Conservation (phyloP, 1,284 basidiomycete genomes). For the Fomes fomentarius region DNA sequence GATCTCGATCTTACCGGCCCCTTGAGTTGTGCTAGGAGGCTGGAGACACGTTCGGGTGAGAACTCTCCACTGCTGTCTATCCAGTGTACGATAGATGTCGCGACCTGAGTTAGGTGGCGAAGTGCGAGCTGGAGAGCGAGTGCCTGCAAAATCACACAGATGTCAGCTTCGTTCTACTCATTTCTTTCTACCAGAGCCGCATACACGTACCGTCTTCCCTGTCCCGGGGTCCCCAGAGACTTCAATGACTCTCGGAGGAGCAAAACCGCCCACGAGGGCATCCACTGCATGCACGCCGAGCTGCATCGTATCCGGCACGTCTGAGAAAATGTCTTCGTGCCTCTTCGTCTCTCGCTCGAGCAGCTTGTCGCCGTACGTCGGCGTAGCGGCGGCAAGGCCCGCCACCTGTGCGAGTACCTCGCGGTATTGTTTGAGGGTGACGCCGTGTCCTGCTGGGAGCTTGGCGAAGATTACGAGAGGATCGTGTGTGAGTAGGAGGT, state of each 20-base stretch:
- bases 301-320: constrained; percentile 29
- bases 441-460: constrained; percentile 51
- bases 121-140: constrained; percentile 62
- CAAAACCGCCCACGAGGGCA: constrained; percentile 49
- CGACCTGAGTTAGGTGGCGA: constrained; percentile 46
- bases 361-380: constrained; percentile 43
- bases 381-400: constrained; percentile 45
- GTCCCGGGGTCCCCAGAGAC: constrained; percentile 63
- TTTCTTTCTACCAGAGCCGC: neutral
- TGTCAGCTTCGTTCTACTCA: neutral
- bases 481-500: constrained; percentile 56
- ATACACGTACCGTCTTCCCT: constrained; percentile 60
- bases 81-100: constrained; percentile 55
- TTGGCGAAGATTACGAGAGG: constrained; percentile 49
- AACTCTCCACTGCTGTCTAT: constrained; percentile 74
- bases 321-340: constrained; percentile 29
- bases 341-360: constrained; percentile 30
- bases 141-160: constrained; percentile 39
- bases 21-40: constrained; percentile 39
- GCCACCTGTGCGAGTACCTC: constrained; percentile 43
- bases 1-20: constrained; percentile 36
- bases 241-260: constrained; percentile 56
- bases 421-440: constrained; percentile 48
- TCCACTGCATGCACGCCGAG: constrained; percentile 53
- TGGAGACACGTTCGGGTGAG: constrained; percentile 49